These are phyloP conservation scores for Alternaria tenuissima DNA, from an alignment of 2,329 filamentous ascomycete species.

Conservation along the genomic window DNA sequence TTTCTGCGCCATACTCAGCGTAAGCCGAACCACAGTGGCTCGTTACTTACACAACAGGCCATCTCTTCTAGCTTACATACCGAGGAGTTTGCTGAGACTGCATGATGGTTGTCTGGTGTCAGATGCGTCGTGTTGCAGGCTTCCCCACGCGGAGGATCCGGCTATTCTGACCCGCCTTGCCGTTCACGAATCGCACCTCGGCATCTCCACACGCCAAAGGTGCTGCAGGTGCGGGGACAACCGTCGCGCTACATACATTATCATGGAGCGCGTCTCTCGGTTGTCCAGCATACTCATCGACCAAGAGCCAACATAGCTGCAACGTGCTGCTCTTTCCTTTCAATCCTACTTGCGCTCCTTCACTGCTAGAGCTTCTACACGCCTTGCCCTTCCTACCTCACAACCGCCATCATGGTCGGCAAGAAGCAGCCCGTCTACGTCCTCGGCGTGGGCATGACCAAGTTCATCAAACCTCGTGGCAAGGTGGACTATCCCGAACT, in stretches of 20 bases:
- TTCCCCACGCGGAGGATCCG: slow-evolving; percentile 16
- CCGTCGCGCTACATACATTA: slow-evolving; percentile 22
- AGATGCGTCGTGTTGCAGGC: not conserved
- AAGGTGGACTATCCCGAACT: slow-evolving; percentile 95
- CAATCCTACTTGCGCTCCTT: slow-evolving; percentile 6
- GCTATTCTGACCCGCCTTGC: slow-evolving; percentile 30
- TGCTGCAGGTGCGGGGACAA: slow-evolving; percentile 29
- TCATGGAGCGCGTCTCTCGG: slow-evolving; percentile 15
- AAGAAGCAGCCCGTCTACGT: slow-evolving; percentile 76
- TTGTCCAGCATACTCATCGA: not conserved
- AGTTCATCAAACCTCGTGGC: slow-evolving; percentile 96
- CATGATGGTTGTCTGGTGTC: not conserved
- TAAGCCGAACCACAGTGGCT: not conserved
- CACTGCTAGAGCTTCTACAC: not conserved
- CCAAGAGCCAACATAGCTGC: not conserved
- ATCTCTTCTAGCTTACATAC: not conserved
- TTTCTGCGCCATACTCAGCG: not conserved
- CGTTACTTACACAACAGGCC: rapidly evolving
- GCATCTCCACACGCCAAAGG: slow-evolving; percentile 28
- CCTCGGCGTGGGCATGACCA: slow-evolving; percentile 97
- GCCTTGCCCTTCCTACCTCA: not conserved
- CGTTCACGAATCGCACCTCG: slow-evolving; percentile 33
- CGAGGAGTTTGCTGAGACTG: not conserved
- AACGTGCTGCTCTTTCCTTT: not conserved
- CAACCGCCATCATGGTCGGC: slow-evolving; percentile 56